Percentiles rank a stretch among this genome's conserved stretches.
phyloP scores from a whole-genome alignment of 768 basidiomycete species.

The Termitomyces sp. region DNA sequence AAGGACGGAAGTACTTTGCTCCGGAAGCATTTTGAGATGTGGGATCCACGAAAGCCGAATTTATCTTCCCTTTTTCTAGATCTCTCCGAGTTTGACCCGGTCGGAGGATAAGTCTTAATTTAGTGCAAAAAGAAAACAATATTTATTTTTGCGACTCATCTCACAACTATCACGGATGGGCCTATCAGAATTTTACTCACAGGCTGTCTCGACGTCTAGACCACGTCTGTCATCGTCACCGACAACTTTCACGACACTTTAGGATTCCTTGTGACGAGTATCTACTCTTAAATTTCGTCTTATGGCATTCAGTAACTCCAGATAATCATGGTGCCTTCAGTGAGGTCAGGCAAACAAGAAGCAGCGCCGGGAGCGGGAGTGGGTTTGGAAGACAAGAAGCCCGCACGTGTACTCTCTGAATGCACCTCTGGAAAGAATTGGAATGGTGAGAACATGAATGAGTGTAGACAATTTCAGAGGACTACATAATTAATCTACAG shows the following conservation, averaged over 20 bases:
- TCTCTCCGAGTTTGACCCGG: background rate
- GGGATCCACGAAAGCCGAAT: background rate
- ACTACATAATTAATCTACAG: background rate
- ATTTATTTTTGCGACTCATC: background rate
- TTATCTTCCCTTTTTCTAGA: background rate
- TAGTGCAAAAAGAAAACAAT: background rate
- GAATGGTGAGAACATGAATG: background rate
- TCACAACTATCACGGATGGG: constrained; percentile 2
- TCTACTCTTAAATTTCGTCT: background rate
- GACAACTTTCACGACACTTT: background rate
- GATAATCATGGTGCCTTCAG: background rate
- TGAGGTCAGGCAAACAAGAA: background rate
- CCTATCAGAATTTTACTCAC: constrained; percentile 4
- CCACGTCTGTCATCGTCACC: background rate
- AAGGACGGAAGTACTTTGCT: too few relatives aligned
- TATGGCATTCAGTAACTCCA: background rate
- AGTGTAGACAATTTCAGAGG: background rate
- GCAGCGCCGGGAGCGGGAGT: background rate
- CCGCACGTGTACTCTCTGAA: background rate
- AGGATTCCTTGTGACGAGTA: background rate
- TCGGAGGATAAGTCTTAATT: background rate
- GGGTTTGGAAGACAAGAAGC: background rate
- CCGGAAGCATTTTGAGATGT: too few relatives aligned
- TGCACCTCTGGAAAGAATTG: background rate
- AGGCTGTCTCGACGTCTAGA: background rate